Percentiles rank a stretch among this genome's conserved stretches.
Evolutionary conservation across 2,329 filamentous ascomycete genomes (phyloP).

Genomic region (Apiospora rasikravindrae): DNA sequence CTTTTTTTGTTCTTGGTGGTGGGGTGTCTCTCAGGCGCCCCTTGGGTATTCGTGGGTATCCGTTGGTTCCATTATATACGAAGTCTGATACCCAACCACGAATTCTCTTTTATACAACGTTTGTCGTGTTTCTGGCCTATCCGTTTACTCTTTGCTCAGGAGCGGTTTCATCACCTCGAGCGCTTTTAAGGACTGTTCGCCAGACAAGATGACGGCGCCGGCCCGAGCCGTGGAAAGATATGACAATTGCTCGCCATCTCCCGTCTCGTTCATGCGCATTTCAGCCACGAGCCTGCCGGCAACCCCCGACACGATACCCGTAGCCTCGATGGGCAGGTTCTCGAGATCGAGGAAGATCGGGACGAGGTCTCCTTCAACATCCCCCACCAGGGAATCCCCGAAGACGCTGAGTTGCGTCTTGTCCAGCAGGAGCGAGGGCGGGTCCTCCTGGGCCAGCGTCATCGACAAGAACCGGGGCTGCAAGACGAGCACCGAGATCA

Average conservation of each 20-base stretch:
- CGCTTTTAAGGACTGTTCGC: conserved; percentile 75
- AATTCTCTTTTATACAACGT: background rate
- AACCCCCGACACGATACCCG: conserved; percentile 93
- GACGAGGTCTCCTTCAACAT: conserved; percentile 73
- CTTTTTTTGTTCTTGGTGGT: background rate
- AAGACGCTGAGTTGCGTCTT: conserved; percentile 68
- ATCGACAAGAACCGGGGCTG: conserved; percentile 75
- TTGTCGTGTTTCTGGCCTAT: background rate
- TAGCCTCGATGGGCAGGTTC: conserved; percentile 82
- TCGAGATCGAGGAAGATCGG: conserved; percentile 89
- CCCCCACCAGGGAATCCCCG: conserved; percentile 76
- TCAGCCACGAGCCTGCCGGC: conserved; percentile 81
- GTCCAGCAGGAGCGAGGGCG: conserved; percentile 76
- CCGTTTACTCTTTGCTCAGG: conserved; percentile 43
- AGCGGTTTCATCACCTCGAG: conserved; percentile 69
- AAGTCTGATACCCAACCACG: background rate
- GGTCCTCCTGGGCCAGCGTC: conserved; percentile 74
- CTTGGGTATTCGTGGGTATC: background rate
- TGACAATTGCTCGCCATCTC: conserved; percentile 73
- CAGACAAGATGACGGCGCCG: conserved; percentile 84
- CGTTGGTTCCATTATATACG: background rate
- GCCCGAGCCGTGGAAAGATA: conserved; percentile 89
- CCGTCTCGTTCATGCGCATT: conserved; percentile 55
- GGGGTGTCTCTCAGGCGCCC: background rate
- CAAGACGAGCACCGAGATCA: conserved; percentile 64